These are phyloP conservation scores for Prinsepia uniflora DNA, from an alignment of 306 rosid genomes.

Conservation along the genomic window DNA sequence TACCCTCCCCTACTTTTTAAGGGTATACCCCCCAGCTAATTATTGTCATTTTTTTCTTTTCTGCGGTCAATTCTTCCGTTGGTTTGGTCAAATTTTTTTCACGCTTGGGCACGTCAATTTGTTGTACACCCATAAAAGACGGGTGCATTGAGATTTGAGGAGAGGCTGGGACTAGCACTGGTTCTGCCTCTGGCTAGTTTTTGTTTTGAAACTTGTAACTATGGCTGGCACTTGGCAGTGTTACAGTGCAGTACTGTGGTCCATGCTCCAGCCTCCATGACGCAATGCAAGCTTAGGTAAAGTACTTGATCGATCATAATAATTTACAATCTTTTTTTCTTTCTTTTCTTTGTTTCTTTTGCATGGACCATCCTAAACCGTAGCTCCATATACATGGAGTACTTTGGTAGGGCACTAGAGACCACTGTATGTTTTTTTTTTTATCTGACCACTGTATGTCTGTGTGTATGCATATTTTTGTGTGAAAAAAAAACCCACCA, in stretches of 20 bases:
- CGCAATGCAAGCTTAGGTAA: not conserved
- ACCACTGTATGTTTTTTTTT: too few species aligned
- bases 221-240: not conserved
- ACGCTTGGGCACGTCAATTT: too few species aligned
- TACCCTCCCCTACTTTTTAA: not conserved
- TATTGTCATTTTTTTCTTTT: not conserved
- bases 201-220: conserved; percentile 44
- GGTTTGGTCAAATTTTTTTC: not conserved
- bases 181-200: not conserved
- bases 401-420: not conserved
- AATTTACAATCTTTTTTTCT: not conserved
- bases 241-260: conserved; percentile 39
- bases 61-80: not conserved
- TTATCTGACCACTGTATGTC: too few species aligned
- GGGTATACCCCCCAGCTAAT: not conserved
- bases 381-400: too few species aligned
- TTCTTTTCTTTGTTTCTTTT: too few species aligned
- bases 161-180: conserved; percentile 2
- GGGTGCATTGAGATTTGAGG: not conserved
- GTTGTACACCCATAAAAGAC: too few species aligned
- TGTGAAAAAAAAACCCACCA: not conserved
- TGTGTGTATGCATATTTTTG: not conserved
- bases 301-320: not conserved
- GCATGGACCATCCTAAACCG: conserved; percentile 22
- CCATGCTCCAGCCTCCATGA: conserved; percentile 21